A percentile compares a stretch with the other conserved stretches of the same genome.
Conservation (phyloP, 139 green algal species). For the Eudorina sp. region DNA sequence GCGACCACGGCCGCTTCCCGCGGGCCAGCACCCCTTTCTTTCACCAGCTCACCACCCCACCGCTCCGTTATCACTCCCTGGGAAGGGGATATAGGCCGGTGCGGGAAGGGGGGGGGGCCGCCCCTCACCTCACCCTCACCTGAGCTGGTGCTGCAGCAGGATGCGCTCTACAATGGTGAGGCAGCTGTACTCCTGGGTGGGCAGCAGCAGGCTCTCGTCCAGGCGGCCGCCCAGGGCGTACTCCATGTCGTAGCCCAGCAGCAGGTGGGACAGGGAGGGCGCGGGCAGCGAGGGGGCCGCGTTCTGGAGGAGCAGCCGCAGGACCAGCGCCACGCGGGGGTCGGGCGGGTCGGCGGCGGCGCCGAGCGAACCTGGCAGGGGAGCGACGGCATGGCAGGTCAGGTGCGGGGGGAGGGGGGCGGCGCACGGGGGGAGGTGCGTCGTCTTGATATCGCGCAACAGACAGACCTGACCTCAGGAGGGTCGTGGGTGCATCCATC, state of each 20-base stretch:
- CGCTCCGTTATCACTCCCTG: no score
- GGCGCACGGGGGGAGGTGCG: no score
- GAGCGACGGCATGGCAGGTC: background rate
- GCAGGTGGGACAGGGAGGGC: constrained; percentile 82
- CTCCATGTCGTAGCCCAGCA: constrained; percentile 86
- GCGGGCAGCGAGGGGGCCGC: background rate
- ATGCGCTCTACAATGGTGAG: constrained; percentile 67
- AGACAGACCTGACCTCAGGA: no score
- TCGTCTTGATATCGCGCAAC: no score
- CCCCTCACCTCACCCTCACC: no score
- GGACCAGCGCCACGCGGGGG: constrained; percentile 47
- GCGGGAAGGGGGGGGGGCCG: no score
- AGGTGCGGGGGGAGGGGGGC: background rate
- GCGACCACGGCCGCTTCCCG: no score
- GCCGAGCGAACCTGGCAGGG: background rate
- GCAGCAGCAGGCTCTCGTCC: constrained; percentile 52
- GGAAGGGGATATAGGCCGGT: no score
- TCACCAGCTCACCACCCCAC: no score
- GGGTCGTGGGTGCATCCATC: no score
- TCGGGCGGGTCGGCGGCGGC: constrained; percentile 5
- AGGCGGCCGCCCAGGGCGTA: constrained; percentile 41
- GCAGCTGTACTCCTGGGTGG: constrained; percentile 64
- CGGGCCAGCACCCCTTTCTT: no score
- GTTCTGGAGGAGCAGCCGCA: constrained; percentile 48
- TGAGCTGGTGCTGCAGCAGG: constrained; percentile 45